phyloP scores from a whole-genome alignment of 1,139 yeast genomes.

The Hanseniaspora gamundiae region DNA sequence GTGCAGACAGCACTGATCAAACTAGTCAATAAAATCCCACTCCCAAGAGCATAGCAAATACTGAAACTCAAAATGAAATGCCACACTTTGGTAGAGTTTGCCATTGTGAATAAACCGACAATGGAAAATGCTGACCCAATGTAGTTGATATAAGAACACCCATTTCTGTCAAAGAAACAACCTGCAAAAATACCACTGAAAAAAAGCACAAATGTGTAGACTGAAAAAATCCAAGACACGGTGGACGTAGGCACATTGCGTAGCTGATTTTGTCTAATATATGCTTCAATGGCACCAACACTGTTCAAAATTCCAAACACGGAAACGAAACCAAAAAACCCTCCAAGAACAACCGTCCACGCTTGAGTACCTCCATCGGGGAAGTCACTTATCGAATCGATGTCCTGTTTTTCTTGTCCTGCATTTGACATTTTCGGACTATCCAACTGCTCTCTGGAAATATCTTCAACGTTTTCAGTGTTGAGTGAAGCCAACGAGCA shows the following conservation, averaged over 20 bases:
- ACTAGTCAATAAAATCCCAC: constrained; percentile 45
- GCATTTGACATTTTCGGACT: neutral
- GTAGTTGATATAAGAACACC: constrained; percentile 33
- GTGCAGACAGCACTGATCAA: constrained; percentile 46
- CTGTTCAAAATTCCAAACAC: constrained; percentile 50
- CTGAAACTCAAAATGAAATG: constrained; percentile 46
- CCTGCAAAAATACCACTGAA: constrained; percentile 52
- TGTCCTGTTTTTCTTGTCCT: neutral
- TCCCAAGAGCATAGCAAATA: constrained; percentile 40
- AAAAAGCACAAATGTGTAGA: constrained; percentile 47
- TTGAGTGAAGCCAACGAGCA: too few relatives aligned
- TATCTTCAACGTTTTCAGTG: neutral
- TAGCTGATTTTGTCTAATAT: constrained; percentile 42
- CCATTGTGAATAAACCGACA: constrained; percentile 40
- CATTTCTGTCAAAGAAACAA: constrained; percentile 36
- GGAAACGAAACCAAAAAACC: constrained; percentile 42
- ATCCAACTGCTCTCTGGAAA: neutral
- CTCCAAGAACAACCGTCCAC: neutral
- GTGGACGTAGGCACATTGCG: constrained; percentile 33
- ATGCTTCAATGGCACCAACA: constrained; percentile 52
- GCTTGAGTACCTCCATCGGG: neutral
- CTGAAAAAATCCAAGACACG: constrained; percentile 62
- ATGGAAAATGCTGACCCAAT: constrained; percentile 34
- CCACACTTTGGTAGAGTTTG: constrained; percentile 35
- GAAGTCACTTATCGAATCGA: neutral